phyloP scores from a whole-genome alignment of 169 alveolate species.

The Plasmodium billcollinsi region DNA sequence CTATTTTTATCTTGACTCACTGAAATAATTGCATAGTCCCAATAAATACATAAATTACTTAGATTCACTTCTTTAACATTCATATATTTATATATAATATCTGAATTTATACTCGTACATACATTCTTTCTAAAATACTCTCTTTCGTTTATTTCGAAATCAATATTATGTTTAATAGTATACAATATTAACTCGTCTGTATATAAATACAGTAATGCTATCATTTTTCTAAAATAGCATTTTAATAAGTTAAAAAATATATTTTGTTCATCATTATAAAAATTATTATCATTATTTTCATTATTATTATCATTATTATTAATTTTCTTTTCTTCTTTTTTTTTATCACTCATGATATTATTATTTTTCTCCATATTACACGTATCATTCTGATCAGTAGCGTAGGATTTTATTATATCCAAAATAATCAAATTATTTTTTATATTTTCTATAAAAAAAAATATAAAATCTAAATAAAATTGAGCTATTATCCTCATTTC shows the following conservation, averaged over 20 bases:
- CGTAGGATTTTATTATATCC: conserved; percentile 63
- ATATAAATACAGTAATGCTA: conserved; percentile 60
- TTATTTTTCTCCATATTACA: neutral
- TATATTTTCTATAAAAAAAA: conserved; percentile 75
- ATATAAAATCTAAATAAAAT: conserved; percentile 58
- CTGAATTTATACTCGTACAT: conserved; percentile 21
- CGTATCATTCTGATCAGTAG: neutral
- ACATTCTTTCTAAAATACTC: conserved; percentile 51
- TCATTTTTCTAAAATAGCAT: conserved; percentile 57
- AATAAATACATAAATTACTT: conserved; percentile 67
- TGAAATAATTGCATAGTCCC: conserved; percentile 73
- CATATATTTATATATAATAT: conserved; percentile 36
- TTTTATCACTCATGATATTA: too few species aligned
- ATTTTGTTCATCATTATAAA: neutral
- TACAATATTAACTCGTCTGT: conserved; percentile 70
- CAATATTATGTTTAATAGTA: conserved; percentile 59
- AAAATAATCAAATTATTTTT: conserved; percentile 73
- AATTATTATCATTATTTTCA: neutral
- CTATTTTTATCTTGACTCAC: conserved; percentile 74
- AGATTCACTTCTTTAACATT: conserved; percentile 19
- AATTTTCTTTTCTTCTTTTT: too few species aligned
- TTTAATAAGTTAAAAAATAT: conserved; percentile 20
- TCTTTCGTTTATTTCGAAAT: conserved; percentile 46
- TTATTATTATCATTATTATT: neutral
- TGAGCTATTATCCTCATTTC: conserved; percentile 76